Evolutionary conservation across 2,329 filamentous ascomycete genomes (phyloP).

Genomic region (Zasmidium cellare): DNA sequence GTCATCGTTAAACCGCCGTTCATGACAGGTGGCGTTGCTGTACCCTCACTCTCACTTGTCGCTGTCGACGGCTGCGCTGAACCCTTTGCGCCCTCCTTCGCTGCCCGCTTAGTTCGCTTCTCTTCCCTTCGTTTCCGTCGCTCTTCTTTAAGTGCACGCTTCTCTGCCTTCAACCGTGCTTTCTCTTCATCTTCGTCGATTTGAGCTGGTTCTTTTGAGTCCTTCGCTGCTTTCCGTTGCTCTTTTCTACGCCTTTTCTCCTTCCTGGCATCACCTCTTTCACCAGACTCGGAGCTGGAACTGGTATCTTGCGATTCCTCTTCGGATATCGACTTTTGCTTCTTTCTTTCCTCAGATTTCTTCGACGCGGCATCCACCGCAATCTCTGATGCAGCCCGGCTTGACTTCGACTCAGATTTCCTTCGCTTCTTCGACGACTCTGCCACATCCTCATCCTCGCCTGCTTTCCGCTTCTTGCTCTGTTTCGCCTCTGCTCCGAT

Average conservation of each 20-base stretch:
- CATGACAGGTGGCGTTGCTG: constrained; percentile 32
- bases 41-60: constrained; percentile 27
- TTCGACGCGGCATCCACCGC: neutral
- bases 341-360: constrained; percentile 14
- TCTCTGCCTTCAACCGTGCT: constrained; percentile 46
- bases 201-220: constrained; percentile 23
- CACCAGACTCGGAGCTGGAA: constrained; percentile 12
- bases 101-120: constrained; percentile 48
- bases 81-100: constrained; percentile 44
- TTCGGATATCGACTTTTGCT: constrained; percentile 1
- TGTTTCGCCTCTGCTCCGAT: constrained; percentile 15
- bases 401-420: constrained; percentile 6
- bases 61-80: constrained; percentile 33
- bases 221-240: constrained; percentile 16
- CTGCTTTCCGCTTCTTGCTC: constrained; percentile 36
- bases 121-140: constrained; percentile 52
- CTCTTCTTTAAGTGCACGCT: constrained; percentile 45
- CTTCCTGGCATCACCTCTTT: constrained; percentile 38
- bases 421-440: constrained; percentile 32
- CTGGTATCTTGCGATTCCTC: constrained; percentile 5
- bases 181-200: constrained; percentile 25
- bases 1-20: constrained; percentile 15
- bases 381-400: neutral
- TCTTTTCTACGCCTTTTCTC: constrained; percentile 41
- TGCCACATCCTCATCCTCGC: constrained; percentile 24